Conservation (phyloP, 768 basidiomycete species). For the Rhizopogon vinicolor region DNA sequence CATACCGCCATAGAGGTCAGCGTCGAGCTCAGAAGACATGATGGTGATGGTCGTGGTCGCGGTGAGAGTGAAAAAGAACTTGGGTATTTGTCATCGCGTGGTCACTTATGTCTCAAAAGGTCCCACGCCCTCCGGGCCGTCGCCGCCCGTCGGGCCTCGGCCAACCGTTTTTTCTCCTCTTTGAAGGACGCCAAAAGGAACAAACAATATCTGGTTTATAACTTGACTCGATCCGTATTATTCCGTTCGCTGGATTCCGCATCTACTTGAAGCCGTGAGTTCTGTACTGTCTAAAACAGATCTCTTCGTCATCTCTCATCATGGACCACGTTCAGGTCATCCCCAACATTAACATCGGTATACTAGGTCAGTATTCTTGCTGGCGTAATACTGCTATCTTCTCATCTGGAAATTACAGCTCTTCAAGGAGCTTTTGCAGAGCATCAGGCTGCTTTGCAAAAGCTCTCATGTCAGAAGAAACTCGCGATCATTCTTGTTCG, state of each 20-base stretch:
- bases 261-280: neutral
- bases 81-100: conserved; percentile 22
- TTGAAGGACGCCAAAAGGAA: too few relatives aligned
- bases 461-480: conserved; percentile 40
- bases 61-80: conserved; percentile 25
- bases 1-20: conserved; percentile 86
- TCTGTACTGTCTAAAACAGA: neutral
- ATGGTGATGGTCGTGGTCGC: conserved; percentile 28
- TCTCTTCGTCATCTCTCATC: neutral
- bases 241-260: neutral
- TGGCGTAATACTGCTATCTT: neutral
- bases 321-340: conserved; percentile 8
- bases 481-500: conserved; percentile 59
- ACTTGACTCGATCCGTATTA: neutral
- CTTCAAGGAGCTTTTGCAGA: conserved; percentile 93
- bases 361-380: conserved; percentile 39
- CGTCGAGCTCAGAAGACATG: conserved; percentile 68
- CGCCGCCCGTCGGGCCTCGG: neutral
- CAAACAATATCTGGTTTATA: neutral
- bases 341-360: conserved; percentile 35
- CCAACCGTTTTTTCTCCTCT: neutral
- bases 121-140: conserved; percentile 18
- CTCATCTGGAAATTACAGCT: conserved; percentile 39
- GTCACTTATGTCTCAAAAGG: neutral
- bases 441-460: conserved; percentile 70